phyloP scores from a whole-genome alignment of 2,329 filamentous ascomycete genomes.

The Colletotrichum tropicale region DNA sequence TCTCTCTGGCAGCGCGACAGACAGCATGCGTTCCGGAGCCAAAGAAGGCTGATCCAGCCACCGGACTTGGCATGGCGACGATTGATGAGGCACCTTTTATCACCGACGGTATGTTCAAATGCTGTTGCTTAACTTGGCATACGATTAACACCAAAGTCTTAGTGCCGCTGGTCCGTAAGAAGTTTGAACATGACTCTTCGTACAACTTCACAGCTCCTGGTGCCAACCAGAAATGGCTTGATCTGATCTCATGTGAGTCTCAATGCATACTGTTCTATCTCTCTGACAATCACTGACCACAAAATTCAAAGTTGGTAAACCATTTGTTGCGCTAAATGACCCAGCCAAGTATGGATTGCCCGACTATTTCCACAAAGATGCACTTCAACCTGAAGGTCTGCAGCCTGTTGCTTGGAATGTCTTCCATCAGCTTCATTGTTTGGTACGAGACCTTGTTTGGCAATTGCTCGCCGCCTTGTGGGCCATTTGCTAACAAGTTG shows the following conservation, averaged over 20 bases:
- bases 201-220: neutral
- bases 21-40: neutral
- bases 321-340: neutral
- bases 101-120: neutral
- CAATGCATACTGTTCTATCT: too few species aligned
- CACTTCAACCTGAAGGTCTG: neutral
- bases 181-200: neutral
- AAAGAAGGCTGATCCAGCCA: neutral
- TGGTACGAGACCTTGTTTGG: neutral
- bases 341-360: neutral
- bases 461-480: neutral
- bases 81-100: neutral
- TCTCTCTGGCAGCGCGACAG: neutral
- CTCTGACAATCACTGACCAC: neutral
- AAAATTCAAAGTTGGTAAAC: neutral
- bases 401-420: neutral
- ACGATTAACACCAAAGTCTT: rapidly evolving
- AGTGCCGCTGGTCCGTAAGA: neutral
- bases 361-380: neutral
- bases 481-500: neutral
- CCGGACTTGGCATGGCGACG: neutral
- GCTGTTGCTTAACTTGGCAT: neutral
- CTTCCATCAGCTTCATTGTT: neutral
- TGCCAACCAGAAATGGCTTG: neutral
- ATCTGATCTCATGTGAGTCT: neutral